Base-by-base conservation (phyloP, 2,329 filamentous ascomycete species). In the Arthrobotrys megalospora region DNA sequence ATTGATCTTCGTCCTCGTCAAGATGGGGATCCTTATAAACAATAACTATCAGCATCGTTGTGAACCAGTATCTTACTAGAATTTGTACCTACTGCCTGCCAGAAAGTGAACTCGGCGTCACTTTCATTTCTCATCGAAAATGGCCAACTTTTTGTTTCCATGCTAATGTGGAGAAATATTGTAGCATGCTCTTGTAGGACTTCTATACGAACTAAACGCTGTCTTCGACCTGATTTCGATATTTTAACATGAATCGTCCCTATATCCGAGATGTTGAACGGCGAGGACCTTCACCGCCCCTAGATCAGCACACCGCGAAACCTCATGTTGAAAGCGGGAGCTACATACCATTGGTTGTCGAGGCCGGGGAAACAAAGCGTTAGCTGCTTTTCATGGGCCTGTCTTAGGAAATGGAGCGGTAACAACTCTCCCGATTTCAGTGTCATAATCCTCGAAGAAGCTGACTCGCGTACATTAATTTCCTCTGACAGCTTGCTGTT, bases 61-160 rank as follows among this genome's bases (percentile, higher is more conserved):
- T 36, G 41, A 8, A 7, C 19, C 6, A 6, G 1, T 1, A 16
- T 58, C 21, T 34, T 36, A 38, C 28, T 53, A 38, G 19, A 53
- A 28, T 24, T 21, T 45, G 3, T 7, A 36, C 45, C 28, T 78
- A 78, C 92, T 16, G 93, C 92, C 84, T 99, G 96, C 86, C 92
- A 97, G 86, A 99, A 99, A 60, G 95, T 91, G 84, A 98, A 98
- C 83, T 98, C 96, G 24, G 92, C 92, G 82, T 98, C 95, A 82
- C 95, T 98, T 85, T 98, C 96, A 83, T 99, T 99, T 80, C 96
- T 92, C 91, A 99, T 97, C 0, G 94, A 97, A 85, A 96, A 99
- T 0, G 96, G 96, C 96, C 96, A 99, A 83, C 97, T 93, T 84
- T 96, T 96, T 5, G 90, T 94, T 85, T 99, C 96, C 81, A 95